A percentile compares a stretch with the other conserved stretches of the same genome.
Evolutionary conservation across 306 rosid species (phyloP).

Genomic region (Coriaria nepalensis): DNA sequence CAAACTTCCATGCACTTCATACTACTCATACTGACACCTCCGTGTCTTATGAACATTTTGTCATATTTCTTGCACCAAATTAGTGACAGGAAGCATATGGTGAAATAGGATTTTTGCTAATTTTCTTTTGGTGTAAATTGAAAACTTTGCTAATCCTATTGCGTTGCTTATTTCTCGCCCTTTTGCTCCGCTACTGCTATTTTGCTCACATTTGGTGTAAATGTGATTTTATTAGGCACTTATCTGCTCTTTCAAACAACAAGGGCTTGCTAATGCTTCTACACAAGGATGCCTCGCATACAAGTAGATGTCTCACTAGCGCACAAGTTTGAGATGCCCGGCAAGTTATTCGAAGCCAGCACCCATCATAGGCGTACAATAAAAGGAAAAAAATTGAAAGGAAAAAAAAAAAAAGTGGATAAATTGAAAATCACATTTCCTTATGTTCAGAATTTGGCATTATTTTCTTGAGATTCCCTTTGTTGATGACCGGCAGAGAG

Average conservation of each 20-base stretch:
- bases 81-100: too few relatives aligned
- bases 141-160: too few relatives aligned
- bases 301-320: conserved; percentile 63
- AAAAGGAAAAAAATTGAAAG: neutral
- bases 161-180: too few relatives aligned
- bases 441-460: neutral
- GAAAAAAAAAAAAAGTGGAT: too few relatives aligned
- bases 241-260: conserved; percentile 44
- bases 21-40: too few relatives aligned
- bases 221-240: conserved; percentile 40
- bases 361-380: conserved; percentile 19
- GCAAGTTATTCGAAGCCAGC: conserved; percentile 13
- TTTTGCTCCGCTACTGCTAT: too few relatives aligned
- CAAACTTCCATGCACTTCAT: too few relatives aligned
- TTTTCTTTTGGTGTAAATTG: too few relatives aligned
- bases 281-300: conserved; percentile 42
- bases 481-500: conserved; percentile 18
- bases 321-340: conserved; percentile 38
- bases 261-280: conserved; percentile 71
- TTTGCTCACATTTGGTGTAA: conserved; percentile 1
- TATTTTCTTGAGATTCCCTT: conserved; percentile 20
- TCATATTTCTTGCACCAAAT: too few relatives aligned
- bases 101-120: too few relatives aligned
- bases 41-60: too few relatives aligned
- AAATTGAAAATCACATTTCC: too few relatives aligned